Base-by-base conservation (phyloP, 805 yeast species). In the Wickerhamiella shivajii region DNA sequence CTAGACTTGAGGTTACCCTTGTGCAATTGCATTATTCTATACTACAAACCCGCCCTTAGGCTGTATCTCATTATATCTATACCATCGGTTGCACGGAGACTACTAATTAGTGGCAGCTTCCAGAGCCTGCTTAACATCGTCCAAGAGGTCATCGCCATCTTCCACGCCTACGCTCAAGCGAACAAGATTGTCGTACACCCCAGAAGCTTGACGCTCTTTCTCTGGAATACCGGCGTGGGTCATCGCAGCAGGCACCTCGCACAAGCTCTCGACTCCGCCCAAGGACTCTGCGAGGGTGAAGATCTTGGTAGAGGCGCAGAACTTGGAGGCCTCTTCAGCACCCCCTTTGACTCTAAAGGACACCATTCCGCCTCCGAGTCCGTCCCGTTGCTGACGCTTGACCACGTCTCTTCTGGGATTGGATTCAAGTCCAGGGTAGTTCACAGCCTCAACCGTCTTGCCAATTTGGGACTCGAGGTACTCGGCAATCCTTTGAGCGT, bases 191-290 rank as follows among this genome's bases (percentile, higher is more conserved):
- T 79, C 93, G 46, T 52, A 77, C 29, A 80, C 90, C 43, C 93
- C 93, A 39, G 72, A 67, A 33, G 71, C 68, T 59, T 77, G 87
- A 60, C 93, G 72, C 48, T 71, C 74, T 34, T 63, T 79, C 53
- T 65, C 63, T 50, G 90, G 83, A 55, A 80, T 80, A 53, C 93
- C 93, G 36, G 87, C 90, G 50, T 80, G 93, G 47, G 93, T 80
- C 93, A 80, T 80, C 38, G 73, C 71, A 29, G 93, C 90, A 26
- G 93, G 94, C 31, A 81, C 85, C 59, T 81, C 93, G 44, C 78
- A 60, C 50, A 80, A 64, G 6, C 85, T 74, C 62, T 81, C 93
- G 42, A 81, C 74, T 46, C 93, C 93, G 45, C 94, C 94, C 41
- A 81, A 67, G 14, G 93, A 79, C 61, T 83, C 93, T 37, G 93